Conservation (phyloP, 2,329 filamentous ascomycete genomes). For the Neonectria neomacrospora region DNA sequence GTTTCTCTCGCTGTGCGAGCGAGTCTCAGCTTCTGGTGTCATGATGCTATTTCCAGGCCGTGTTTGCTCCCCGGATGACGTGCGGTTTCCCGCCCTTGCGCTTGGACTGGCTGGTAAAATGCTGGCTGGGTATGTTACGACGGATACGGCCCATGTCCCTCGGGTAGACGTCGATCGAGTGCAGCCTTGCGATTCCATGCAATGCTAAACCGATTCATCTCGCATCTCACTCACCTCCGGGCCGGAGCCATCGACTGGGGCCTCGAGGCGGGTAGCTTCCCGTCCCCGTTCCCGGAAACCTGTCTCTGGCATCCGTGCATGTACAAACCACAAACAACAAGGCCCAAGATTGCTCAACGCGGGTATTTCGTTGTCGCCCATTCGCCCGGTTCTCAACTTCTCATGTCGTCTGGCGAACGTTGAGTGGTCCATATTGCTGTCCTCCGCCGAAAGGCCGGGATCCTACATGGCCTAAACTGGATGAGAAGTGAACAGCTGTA, state of each 20-base stretch:
- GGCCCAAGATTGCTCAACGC: conserved; percentile 22
- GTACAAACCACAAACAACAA: conserved; percentile 28
- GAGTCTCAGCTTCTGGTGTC: conserved; percentile 1
- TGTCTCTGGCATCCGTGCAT: conserved; percentile 10
- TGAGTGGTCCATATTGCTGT: not conserved
- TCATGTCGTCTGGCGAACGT: not conserved
- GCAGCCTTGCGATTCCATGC: not conserved
- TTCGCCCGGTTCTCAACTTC: not conserved
- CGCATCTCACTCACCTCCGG: conserved; percentile 6
- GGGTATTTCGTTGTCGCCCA: conserved; percentile 5
- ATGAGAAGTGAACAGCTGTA: conserved; percentile 2
- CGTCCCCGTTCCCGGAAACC: conserved; percentile 29
- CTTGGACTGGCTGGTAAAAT: not conserved
- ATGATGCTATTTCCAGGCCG: conserved; percentile 35
- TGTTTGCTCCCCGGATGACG: conserved; percentile 30
- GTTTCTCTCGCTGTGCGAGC: conserved; percentile 13
- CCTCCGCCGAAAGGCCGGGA: not conserved
- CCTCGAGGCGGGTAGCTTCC: conserved; percentile 33
- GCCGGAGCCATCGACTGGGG: conserved; percentile 14
- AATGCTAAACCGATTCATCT: not conserved
- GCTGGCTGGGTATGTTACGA: not conserved
- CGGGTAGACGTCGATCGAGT: not conserved
- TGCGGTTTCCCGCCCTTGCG: not conserved
- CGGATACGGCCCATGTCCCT: not conserved
- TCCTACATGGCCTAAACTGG: conserved; percentile 29